Evolutionary conservation across 768 basidiomycete species (phyloP).

Genomic region (Pleurotus cornucopiae): DNA sequence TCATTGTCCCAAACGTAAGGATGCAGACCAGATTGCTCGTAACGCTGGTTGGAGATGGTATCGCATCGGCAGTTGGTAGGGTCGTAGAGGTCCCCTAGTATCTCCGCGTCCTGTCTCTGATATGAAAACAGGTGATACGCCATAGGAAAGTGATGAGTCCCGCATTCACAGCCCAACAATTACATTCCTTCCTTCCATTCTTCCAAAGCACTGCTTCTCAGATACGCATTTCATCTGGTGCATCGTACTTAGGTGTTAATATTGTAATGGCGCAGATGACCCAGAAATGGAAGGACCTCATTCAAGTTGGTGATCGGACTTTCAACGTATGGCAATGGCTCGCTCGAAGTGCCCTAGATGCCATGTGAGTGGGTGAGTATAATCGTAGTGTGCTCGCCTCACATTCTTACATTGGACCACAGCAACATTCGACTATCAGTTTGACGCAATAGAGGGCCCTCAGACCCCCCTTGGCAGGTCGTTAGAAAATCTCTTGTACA

Average conservation of each 20-base stretch:
- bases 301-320: slow-evolving; percentile 12
- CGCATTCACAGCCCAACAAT: slow-evolving; percentile 16
- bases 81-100: background rate
- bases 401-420: slow-evolving; percentile 9
- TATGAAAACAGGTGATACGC: slow-evolving; percentile 12
- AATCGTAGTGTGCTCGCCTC: background rate
- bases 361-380: slow-evolving; percentile 29
- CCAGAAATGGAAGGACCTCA: slow-evolving; percentile 22
- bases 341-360: slow-evolving; percentile 30
- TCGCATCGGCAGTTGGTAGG: slow-evolving; percentile 25
- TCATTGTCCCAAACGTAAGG: slow-evolving; percentile 20
- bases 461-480: slow-evolving; percentile 16
- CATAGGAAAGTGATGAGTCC: slow-evolving; percentile 26
- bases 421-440: slow-evolving; percentile 33
- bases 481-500: slow-evolving; percentile 19
- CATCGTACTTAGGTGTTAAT: background rate
- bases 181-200: slow-evolving; percentile 18
- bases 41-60: slow-evolving; percentile 20
- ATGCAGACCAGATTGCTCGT: slow-evolving; percentile 14
- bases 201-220: slow-evolving; percentile 23
- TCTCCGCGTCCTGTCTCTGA: background rate
- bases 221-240: slow-evolving; percentile 7
- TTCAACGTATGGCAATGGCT: slow-evolving; percentile 25
- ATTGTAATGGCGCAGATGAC: slow-evolving; percentile 14
- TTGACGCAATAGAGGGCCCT: slow-evolving; percentile 20